Evolutionary conservation across 2,329 filamentous ascomycete genomes (phyloP).

Genomic region (Apiospora arundinis): DNA sequence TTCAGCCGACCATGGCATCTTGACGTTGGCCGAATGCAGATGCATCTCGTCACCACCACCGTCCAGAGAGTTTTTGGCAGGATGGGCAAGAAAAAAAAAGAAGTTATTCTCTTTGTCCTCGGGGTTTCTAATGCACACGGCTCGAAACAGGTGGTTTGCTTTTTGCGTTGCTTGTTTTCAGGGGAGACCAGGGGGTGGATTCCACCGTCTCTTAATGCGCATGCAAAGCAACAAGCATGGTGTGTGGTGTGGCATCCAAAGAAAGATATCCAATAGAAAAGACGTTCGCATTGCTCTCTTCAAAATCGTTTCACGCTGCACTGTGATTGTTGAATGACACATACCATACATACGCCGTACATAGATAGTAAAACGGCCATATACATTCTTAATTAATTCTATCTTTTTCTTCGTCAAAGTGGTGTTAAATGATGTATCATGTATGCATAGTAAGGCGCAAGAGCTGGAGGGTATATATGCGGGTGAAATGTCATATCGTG

Average conservation of each 20-base stretch:
- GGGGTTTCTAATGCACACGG: not conserved
- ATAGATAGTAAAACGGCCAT: not conserved
- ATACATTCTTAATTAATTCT: not conserved
- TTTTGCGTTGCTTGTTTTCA: constrained; percentile 11
- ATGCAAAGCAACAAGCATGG: not conserved
- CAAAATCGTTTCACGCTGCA: not conserved
- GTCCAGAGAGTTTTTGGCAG: constrained; percentile 9
- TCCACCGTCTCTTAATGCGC: not conserved
- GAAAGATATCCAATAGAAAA: constrained; percentile 22
- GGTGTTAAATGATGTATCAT: not conserved
- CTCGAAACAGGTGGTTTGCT: not conserved
- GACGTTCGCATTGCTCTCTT: not conserved
- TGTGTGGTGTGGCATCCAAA: not conserved
- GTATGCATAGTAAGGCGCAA: not conserved
- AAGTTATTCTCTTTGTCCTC: not conserved
- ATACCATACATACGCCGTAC: no score
- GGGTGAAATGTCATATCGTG: constrained; percentile 12
- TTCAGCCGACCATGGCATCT: not conserved
- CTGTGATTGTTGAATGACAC: not conserved
- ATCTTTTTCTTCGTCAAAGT: not conserved
- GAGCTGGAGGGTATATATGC: not conserved
- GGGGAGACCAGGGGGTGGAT: not conserved
- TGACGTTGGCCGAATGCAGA: constrained; percentile 3
- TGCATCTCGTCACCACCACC: not conserved
- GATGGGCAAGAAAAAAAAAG: not conserved